Evolutionary conservation across 148 eudicot species (phyloP).

Genomic region (Euryodendron excelsum): DNA sequence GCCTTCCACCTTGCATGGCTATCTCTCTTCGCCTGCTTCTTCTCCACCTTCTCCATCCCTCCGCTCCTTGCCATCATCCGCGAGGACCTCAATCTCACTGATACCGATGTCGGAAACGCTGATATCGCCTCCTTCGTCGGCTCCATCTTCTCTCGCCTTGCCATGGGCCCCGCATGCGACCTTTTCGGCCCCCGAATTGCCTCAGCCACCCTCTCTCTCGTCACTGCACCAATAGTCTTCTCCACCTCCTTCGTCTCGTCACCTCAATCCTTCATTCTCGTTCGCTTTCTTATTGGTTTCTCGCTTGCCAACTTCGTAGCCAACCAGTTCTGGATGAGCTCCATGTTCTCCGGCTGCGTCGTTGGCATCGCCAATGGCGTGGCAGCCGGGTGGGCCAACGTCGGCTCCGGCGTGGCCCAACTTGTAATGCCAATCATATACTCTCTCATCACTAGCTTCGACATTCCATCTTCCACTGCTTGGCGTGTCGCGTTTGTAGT

Average conservation of each 20-base stretch:
- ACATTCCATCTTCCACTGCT: constrained; percentile 25
- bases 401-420: constrained; percentile 52
- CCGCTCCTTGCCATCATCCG: constrained; percentile 61
- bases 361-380: constrained; percentile 50
- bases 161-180: constrained; percentile 56
- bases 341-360: constrained; percentile 42
- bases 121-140: constrained; percentile 47
- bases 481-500: constrained; percentile 48
- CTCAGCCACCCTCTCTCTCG: constrained; percentile 39
- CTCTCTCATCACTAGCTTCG: constrained; percentile 23
- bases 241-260: constrained; percentile 20
- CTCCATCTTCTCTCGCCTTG: constrained; percentile 48
- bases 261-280: constrained; percentile 25
- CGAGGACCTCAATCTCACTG: constrained; percentile 43
- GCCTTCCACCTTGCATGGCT: constrained; percentile 66
- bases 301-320: constrained; percentile 57
- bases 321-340: constrained; percentile 59
- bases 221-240: constrained; percentile 40
- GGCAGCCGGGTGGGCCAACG: constrained; percentile 59
- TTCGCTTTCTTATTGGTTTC: constrained; percentile 48
- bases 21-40: constrained; percentile 50
- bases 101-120: constrained; percentile 38
- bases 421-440: constrained; percentile 46
- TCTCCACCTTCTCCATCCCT: constrained; percentile 59
- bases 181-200: constrained; percentile 48